Conservation (phyloP, 306 rosid genomes). For the Senna siamea region DNA sequence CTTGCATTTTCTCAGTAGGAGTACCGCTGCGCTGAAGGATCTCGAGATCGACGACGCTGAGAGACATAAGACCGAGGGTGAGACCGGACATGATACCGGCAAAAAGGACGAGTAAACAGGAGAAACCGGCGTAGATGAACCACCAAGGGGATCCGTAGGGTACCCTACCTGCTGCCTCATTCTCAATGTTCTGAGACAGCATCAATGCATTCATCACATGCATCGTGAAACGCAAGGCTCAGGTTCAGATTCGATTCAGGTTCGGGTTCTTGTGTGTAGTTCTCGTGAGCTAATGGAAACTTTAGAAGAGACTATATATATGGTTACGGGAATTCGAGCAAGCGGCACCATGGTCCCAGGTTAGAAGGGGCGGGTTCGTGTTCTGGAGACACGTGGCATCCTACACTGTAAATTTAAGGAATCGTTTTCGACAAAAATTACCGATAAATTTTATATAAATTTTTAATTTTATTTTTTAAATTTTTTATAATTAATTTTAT, state of each 20-base stretch:
- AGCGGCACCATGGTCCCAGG: neutral
- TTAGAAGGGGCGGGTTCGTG: neutral
- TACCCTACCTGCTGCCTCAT: constrained; percentile 35
- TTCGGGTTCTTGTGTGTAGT: too few species aligned
- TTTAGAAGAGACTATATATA: neutral
- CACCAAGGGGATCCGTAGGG: constrained; percentile 72
- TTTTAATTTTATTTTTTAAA: too few species aligned
- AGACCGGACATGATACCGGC: constrained; percentile 99
- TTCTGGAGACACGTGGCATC: neutral
- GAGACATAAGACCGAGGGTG: constrained; percentile 98
- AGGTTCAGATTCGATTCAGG: neutral
- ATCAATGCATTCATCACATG: constrained; percentile 55
- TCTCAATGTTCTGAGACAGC: constrained; percentile 46
- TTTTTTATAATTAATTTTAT: too few species aligned
- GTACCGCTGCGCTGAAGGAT: constrained; percentile 90
- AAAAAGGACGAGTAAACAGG: constrained; percentile 69
- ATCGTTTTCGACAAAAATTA: too few species aligned
- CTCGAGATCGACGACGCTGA: constrained; percentile 92
- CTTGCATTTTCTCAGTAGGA: constrained; percentile 79
- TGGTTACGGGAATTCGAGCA: too few species aligned
- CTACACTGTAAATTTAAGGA: too few species aligned
- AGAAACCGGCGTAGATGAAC: constrained; percentile 72
- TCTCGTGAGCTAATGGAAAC: neutral
- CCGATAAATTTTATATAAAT: too few species aligned
- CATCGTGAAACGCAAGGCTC: constrained; percentile 42